Conservation (phyloP, 2,329 filamentous ascomycete genomes). For the Fusarium hostae region DNA sequence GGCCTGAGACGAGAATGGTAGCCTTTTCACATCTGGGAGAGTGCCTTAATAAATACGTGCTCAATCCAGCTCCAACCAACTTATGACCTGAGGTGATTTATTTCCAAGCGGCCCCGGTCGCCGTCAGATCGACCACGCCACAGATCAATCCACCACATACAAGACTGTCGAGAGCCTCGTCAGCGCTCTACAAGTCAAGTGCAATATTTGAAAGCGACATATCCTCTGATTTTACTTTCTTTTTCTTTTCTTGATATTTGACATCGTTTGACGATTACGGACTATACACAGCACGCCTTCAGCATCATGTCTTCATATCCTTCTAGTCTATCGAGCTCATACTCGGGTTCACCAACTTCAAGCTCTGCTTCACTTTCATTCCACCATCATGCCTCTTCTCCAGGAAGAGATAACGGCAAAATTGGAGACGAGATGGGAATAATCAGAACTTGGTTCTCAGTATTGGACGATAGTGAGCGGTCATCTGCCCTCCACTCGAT, state of each 20-base stretch:
- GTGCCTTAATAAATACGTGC: conserved; percentile 40
- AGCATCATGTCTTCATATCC: conserved; percentile 40
- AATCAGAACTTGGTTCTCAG: conserved; percentile 43
- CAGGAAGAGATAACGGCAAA: conserved; percentile 23
- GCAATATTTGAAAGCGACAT: neutral
- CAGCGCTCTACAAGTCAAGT: conserved; percentile 1
- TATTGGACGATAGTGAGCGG: conserved; percentile 39
- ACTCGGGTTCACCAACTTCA: conserved; percentile 36
- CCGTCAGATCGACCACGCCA: conserved; percentile 43
- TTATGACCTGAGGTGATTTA: conserved; percentile 43
- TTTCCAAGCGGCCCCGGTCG: conserved; percentile 31
- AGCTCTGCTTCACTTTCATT: conserved; percentile 39
- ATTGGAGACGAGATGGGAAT: conserved; percentile 38
- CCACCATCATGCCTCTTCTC: neutral
- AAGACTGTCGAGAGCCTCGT: conserved; percentile 11
- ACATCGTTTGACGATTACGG: neutral
- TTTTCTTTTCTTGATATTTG: neutral
- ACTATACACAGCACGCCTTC: neutral
- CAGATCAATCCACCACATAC: conserved; percentile 35
- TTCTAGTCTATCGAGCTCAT: conserved; percentile 30
- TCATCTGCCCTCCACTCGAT: conserved; percentile 38
- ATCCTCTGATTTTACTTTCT: neutral
- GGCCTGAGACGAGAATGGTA: conserved; percentile 36
- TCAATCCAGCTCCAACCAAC: conserved; percentile 44
- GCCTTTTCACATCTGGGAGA: conserved; percentile 21